These are phyloP conservation scores for Aquanectria penicillioides DNA, from an alignment of 2,329 filamentous ascomycete species.

Conservation along the genomic window DNA sequence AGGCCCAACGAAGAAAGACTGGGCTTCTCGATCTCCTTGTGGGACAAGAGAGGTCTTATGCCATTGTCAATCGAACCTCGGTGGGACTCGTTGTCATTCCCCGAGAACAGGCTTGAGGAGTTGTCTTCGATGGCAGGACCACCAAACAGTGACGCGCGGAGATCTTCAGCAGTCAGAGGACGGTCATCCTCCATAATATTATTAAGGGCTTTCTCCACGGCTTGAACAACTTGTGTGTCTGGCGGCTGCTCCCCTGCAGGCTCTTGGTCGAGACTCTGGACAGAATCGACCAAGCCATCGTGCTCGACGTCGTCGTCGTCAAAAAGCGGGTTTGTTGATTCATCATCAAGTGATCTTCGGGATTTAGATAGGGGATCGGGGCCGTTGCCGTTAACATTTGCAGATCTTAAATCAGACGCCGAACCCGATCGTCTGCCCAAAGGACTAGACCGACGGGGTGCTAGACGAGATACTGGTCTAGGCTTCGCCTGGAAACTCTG, in stretches of 20 bases:
- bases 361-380: constrained; percentile 53
- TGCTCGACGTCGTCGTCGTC: constrained; percentile 84
- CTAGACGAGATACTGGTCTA: constrained; percentile 55
- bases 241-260: constrained; percentile 62
- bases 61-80: constrained; percentile 69
- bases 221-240: constrained; percentile 85
- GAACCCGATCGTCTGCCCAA: constrained; percentile 57
- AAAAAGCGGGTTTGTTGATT: constrained; percentile 66
- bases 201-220: constrained; percentile 90
- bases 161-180: constrained; percentile 70
- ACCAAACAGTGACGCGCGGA: constrained; percentile 73
- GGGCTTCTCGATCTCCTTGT: constrained; percentile 72
- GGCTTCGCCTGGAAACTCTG: constrained; percentile 57
- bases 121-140: constrained; percentile 43
- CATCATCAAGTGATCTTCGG: constrained; percentile 78
- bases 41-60: constrained; percentile 39
- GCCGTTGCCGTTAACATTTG: constrained; percentile 50
- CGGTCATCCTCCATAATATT: constrained; percentile 88
- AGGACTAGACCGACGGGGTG: constrained; percentile 47
- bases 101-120: constrained; percentile 61
- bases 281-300: constrained; percentile 75
- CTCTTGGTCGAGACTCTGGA: constrained; percentile 82
- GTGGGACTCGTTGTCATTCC: constrained; percentile 68
- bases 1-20: constrained; percentile 92
- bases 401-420: constrained; percentile 56